Percentiles rank a stretch among this genome's conserved stretches.
phyloP scores from a whole-genome alignment of 371 early-diverging fungal species.

The Mortierella sp. region DNA sequence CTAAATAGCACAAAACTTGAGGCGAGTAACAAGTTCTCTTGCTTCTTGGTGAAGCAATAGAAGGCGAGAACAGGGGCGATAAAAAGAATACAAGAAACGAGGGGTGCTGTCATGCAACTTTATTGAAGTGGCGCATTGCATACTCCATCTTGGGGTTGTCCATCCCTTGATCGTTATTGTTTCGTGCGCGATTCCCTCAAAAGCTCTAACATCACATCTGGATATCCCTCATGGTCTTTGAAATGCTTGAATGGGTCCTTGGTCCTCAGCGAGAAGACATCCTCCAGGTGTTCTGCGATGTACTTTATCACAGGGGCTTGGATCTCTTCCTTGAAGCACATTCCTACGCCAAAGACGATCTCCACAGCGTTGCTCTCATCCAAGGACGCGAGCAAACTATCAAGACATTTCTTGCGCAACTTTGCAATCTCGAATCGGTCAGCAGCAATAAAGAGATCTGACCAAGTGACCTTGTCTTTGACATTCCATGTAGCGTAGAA shows the following conservation, averaged over 20 bases:
- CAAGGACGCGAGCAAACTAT: constrained; percentile 1
- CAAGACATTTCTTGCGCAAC: constrained; percentile 1
- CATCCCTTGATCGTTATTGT: too few species aligned
- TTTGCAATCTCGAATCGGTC: constrained; percentile 7
- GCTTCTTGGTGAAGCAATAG: too few species aligned
- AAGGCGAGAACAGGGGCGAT: too few species aligned
- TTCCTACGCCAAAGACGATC: constrained; percentile 15
- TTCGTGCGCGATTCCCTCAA: too few species aligned
- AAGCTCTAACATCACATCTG: constrained; percentile 2
- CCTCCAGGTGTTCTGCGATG: constrained; percentile 1
- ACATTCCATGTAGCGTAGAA: background rate
- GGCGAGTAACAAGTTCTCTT: too few species aligned
- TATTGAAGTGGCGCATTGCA: too few species aligned
- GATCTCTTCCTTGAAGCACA: background rate
- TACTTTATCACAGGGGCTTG: background rate
- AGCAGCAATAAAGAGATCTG: background rate
- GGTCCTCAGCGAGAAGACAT: background rate
- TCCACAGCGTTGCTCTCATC: constrained; percentile 6
- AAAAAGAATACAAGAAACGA: too few species aligned
- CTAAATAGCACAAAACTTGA: too few species aligned
- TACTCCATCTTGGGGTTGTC: too few species aligned
- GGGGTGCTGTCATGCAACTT: too few species aligned
- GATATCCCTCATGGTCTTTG: background rate
- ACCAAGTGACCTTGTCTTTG: constrained; percentile 3
- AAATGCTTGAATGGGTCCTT: constrained; percentile 8